A percentile compares a stretch with the other conserved stretches of the same genome.
Evolutionary conservation across 1,139 yeast genomes (phyloP).

Genomic region (Candida tetrigidarum): DNA sequence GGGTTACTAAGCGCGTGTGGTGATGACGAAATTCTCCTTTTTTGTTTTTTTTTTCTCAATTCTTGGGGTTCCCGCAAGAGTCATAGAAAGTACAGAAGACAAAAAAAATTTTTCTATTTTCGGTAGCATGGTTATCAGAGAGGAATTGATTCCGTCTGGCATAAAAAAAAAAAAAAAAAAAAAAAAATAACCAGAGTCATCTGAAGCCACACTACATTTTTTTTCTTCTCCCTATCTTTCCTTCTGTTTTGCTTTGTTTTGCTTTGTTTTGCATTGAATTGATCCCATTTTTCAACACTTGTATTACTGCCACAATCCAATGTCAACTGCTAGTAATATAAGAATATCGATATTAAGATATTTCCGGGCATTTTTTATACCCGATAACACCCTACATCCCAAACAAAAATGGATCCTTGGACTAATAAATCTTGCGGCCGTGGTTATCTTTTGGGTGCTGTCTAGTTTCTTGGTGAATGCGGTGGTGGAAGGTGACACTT

Average conservation of each 20-base stretch:
- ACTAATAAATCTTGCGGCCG: slow-evolving; percentile 68
- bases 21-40: slow-evolving; percentile 3
- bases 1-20: slow-evolving; percentile 8
- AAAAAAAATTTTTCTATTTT: slow-evolving; percentile 2
- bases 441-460: slow-evolving; percentile 85
- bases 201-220: slow-evolving; percentile 8
- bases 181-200: not conserved
- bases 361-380: slow-evolving; percentile 20
- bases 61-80: not conserved
- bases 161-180: not conserved
- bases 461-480: slow-evolving; percentile 82
- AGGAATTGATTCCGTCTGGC: not conserved
- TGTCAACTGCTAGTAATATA: slow-evolving; percentile 11
- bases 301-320: too few relatives aligned
- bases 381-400: slow-evolving; percentile 19
- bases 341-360: slow-evolving; percentile 17
- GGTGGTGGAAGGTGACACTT: slow-evolving; percentile 66
- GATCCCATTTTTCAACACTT: not conserved
- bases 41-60: not conserved
- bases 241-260: not conserved
- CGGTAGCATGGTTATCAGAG: too few relatives aligned
- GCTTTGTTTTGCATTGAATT: not conserved
- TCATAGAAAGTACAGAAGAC: slow-evolving; percentile 7
- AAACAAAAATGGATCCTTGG: slow-evolving; percentile 75
- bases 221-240: too few relatives aligned